Percentiles rank a stretch among this genome's conserved stretches.
phyloP scores from a whole-genome alignment of 1,139 yeast species.

The Meyerozyma sp. region DNA sequence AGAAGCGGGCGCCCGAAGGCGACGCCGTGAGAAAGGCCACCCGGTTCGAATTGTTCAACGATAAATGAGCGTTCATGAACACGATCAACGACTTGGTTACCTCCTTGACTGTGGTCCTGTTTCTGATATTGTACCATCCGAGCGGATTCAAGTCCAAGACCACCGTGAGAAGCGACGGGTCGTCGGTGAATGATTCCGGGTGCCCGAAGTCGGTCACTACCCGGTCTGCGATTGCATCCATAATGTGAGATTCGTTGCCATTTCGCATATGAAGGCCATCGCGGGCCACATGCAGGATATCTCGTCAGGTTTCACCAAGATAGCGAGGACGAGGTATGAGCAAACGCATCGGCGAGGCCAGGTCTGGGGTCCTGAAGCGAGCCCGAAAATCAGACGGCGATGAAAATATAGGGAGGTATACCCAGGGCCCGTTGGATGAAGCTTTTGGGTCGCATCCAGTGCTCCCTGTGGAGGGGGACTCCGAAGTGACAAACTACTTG shows the following conservation, averaged over 20 bases:
- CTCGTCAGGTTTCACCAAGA: neutral
- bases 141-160: constrained; percentile 74
- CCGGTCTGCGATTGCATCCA: constrained; percentile 76
- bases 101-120: constrained; percentile 44
- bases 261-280: neutral
- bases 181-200: constrained; percentile 42
- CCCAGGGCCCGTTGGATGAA: constrained; percentile 11
- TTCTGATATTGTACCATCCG: constrained; percentile 60
- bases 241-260: constrained; percentile 12
- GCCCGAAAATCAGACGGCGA: neutral
- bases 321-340: neutral
- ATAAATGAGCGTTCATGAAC: constrained; percentile 78
- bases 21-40: constrained; percentile 82
- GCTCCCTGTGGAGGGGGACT: constrained; percentile 9
- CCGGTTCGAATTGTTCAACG: constrained; percentile 78
- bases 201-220: constrained; percentile 46
- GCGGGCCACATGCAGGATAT: neutral
- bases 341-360: neutral
- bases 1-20: constrained; percentile 60
- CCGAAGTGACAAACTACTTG: constrained; percentile 23
- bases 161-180: constrained; percentile 77
- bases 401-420: neutral
- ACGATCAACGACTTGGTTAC: constrained; percentile 60
- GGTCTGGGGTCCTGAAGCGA: neutral
- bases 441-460: constrained; percentile 12